A percentile compares a stretch with the other conserved stretches of the same genome.
These are phyloP conservation scores for Eucalyptus cladocalyx DNA, from an alignment of 345 rosid genomes.

Conservation along the genomic window DNA sequence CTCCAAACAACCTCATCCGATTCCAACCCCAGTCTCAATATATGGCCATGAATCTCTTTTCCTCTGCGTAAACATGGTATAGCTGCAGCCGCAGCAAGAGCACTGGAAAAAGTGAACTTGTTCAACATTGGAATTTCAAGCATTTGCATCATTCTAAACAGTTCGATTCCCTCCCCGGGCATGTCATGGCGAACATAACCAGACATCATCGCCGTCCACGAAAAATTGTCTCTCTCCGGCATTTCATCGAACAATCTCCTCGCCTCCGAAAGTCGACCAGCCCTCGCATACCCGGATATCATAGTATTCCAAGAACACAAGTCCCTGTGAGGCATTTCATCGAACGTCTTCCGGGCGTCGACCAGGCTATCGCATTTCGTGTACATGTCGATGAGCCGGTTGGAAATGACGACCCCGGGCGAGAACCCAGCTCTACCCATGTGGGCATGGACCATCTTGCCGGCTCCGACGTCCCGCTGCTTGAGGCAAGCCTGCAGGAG, in stretches of 20 bases:
- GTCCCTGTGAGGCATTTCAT: constrained; percentile 52
- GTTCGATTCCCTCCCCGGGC: constrained; percentile 41
- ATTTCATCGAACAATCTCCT: constrained; percentile 67
- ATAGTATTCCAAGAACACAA: constrained; percentile 76
- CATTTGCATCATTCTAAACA: constrained; percentile 42
- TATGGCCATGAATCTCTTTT: constrained; percentile 73
- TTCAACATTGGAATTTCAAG: constrained; percentile 18
- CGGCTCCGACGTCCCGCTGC: constrained; percentile 34
- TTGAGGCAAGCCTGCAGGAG: constrained; percentile 47
- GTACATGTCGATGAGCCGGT: constrained; percentile 65
- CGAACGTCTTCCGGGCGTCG: constrained; percentile 50
- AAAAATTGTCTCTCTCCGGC: constrained; percentile 71
- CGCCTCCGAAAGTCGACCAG: constrained; percentile 41
- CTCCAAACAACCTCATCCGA: constrained; percentile 92
- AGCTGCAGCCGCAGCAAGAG: constrained; percentile 64
- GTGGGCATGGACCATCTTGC: constrained; percentile 43
- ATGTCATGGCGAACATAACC: constrained; percentile 47
- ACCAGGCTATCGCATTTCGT: constrained; percentile 37
- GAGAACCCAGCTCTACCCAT: constrained; percentile 44
- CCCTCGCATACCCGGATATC: constrained; percentile 48
- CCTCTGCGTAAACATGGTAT: constrained; percentile 41
- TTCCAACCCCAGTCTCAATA: constrained; percentile 50
- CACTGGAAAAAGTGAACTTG: constrained; percentile 56
- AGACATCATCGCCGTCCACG: constrained; percentile 84
- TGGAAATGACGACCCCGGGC: constrained; percentile 52